phyloP scores from a whole-genome alignment of 192 early-diverging fungal genomes.

The Mortierella hygrophila region DNA sequence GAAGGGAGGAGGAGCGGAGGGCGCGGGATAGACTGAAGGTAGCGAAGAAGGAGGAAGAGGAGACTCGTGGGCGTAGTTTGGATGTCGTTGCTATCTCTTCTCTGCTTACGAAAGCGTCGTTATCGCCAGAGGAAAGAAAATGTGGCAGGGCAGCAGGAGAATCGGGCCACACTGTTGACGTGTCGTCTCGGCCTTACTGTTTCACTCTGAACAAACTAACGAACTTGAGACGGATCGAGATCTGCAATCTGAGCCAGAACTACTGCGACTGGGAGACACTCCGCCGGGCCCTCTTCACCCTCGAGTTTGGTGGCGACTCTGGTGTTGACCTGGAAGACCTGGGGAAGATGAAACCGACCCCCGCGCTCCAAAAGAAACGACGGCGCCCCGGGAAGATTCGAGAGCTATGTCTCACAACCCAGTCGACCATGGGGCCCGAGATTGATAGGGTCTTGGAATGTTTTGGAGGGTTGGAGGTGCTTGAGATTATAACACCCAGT shows the following conservation, averaged over 20 bases:
- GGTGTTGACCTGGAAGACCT: not conserved
- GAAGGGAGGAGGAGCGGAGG: too few species aligned
- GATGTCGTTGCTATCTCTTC: too few species aligned
- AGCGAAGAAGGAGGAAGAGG: too few species aligned
- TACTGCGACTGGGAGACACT: slow-evolving; percentile 28
- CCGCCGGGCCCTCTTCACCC: slow-evolving; percentile 16
- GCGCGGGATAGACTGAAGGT: too few species aligned
- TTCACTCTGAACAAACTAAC: slow-evolving; percentile 31
- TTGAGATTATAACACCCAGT: not conserved
- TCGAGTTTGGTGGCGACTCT: slow-evolving; percentile 2
- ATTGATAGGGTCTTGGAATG: not conserved
- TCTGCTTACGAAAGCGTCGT: not conserved
- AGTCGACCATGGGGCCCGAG: not conserved
- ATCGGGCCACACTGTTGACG: not conserved
- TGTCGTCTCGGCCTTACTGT: slow-evolving; percentile 15
- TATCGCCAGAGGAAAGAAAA: not conserved
- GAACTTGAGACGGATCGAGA: slow-evolving; percentile 20
- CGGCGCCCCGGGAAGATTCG: slow-evolving; percentile 1
- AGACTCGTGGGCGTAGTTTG: too few species aligned
- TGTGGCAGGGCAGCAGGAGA: not conserved
- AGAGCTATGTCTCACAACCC: slow-evolving; percentile 3
- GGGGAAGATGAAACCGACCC: not conserved
- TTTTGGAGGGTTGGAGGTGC: slow-evolving; percentile 23
- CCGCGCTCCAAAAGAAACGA: not conserved
- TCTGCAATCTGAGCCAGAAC: slow-evolving; percentile 19